A percentile compares a stretch with the other conserved stretches of the same genome.
These are phyloP conservation scores for Leccinum pachyderme DNA, from an alignment of 1,284 basidiomycete genomes.

Conservation along the genomic window DNA sequence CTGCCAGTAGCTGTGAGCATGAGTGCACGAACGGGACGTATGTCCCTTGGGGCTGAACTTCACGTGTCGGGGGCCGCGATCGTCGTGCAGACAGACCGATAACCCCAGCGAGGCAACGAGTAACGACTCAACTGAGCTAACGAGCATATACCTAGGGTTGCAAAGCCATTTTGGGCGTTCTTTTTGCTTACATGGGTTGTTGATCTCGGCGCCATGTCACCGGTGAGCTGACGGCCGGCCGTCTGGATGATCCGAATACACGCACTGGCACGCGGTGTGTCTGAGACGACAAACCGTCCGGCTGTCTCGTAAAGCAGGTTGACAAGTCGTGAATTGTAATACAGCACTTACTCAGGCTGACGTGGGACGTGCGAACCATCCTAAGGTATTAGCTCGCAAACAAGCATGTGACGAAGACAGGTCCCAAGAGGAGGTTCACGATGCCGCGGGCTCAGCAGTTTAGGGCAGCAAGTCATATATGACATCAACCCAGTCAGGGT, in stretches of 20 bases:
- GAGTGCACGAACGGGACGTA: conserved; percentile 2
- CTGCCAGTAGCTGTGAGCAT: not conserved
- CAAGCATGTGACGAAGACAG: too few species aligned
- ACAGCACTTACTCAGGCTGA: not conserved
- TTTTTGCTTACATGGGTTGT: conserved; percentile 1
- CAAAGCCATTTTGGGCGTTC: not conserved
- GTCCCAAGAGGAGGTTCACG: not conserved
- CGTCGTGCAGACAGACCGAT: not conserved
- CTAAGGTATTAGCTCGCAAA: not conserved
- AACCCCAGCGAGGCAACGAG: not conserved
- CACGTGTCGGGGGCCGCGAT: not conserved
- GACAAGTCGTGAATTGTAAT: not conserved
- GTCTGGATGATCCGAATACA: conserved; percentile 4
- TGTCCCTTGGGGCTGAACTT: not conserved
- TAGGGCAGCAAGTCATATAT: not conserved
- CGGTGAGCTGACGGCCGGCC: not conserved
- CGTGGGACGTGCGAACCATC: conserved; percentile 2
- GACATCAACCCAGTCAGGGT: not conserved
- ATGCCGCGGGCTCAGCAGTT: not conserved
- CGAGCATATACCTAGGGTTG: not conserved
- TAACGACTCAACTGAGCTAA: not conserved
- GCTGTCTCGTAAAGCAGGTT: conserved; percentile 2
- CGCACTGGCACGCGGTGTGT: not conserved
- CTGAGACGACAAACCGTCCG: not conserved
- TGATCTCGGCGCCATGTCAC: conserved; percentile 8